Conservation (phyloP, 495 filamentous ascomycete genomes). For the Lichenothelia convexa region DNA sequence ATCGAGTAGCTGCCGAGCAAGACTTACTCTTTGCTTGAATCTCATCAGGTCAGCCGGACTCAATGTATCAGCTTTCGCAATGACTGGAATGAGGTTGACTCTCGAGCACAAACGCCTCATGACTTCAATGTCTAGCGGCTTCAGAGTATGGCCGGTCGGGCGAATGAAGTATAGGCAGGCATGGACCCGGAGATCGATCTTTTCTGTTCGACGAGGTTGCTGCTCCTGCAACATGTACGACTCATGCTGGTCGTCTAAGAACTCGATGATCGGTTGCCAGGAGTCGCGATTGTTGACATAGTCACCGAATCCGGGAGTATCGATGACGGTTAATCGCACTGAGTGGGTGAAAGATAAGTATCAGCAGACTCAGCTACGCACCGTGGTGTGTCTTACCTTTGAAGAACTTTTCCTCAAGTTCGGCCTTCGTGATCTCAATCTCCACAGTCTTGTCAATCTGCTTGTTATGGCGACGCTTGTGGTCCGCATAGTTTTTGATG, state of each 20-base stretch:
- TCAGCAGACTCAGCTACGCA: background rate
- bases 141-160: constrained; percentile 93
- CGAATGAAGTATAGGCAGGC: constrained; percentile 98
- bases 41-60: constrained; percentile 76
- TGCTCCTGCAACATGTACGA: constrained; percentile 99
- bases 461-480: constrained; percentile 95
- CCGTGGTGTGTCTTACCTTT: constrained; percentile 46
- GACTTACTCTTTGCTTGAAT: constrained; percentile 77
- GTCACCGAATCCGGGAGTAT: constrained; percentile 96
- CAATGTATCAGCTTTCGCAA: constrained; percentile 95
- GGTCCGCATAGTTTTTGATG: constrained; percentile 99
- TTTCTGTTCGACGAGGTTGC: constrained; percentile 89
- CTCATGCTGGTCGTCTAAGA: constrained; percentile 98
- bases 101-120: constrained; percentile 97
- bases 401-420: constrained; percentile 99
- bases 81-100: constrained; percentile 94
- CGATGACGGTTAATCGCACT: constrained; percentile 97
- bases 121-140: constrained; percentile 97
- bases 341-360: constrained; percentile 3
- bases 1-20: background rate
- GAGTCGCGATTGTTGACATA: constrained; percentile 99
- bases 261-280: constrained; percentile 99
- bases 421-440: constrained; percentile 99
- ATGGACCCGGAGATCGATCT: constrained; percentile 98
- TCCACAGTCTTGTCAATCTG: constrained; percentile 98